A percentile compares a stretch with the other conserved stretches of the same genome.
These are phyloP conservation scores for Alternaria metachromatica DNA, from an alignment of 2,329 filamentous ascomycete genomes.

Conservation along the genomic window DNA sequence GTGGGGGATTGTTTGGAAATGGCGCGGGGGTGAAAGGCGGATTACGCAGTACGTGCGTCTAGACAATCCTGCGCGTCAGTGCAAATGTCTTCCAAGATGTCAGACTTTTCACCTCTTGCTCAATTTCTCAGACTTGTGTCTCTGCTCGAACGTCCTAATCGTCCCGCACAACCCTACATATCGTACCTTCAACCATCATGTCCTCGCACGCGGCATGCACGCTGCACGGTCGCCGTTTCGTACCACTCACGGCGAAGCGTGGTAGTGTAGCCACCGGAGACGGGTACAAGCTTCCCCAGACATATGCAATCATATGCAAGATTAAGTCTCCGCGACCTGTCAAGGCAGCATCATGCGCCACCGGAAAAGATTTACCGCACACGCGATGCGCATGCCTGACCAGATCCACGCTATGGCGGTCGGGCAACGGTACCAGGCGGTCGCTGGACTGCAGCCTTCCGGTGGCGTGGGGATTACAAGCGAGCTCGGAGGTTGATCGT, in stretches of 20 bases:
- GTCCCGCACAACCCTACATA: neutral
- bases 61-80: conserved; percentile 4
- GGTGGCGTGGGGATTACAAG: neutral
- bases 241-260: conserved; percentile 20
- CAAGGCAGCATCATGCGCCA: conserved; percentile 8
- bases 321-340: conserved; percentile 22
- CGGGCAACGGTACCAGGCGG: conserved; percentile 3
- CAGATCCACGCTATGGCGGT: conserved; percentile 13
- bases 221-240: conserved; percentile 20
- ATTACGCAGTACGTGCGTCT: neutral
- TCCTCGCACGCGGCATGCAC: conserved; percentile 12
- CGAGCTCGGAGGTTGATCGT: neutral
- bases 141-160: neutral
- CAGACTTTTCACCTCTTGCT: neutral
- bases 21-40: neutral
- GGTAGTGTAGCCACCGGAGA: conserved; percentile 17
- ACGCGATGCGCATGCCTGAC: conserved; percentile 13
- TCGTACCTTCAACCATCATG: neutral
- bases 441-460: conserved; percentile 2
- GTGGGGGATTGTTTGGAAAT: neutral
- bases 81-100: neutral
- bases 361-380: neutral
- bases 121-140: neutral
- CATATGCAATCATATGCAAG: conserved; percentile 9
- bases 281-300: conserved; percentile 30